Percentiles rank a stretch among this genome's conserved stretches.
phyloP scores from a whole-genome alignment of 2,329 filamentous ascomycete genomes.

The Cladophialophora chaetospira region DNA sequence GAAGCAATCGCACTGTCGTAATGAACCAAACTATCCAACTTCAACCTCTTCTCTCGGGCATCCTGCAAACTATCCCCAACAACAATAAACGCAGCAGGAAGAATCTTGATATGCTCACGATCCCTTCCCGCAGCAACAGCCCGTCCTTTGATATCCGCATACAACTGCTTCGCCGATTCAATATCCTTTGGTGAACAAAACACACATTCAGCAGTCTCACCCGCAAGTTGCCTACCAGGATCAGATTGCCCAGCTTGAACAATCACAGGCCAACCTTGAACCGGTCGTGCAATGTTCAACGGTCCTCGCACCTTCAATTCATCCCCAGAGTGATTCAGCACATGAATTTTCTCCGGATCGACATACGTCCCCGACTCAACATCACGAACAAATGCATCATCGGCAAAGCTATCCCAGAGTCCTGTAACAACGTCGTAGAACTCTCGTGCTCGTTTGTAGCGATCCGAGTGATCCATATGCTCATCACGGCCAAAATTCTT shows the following conservation, averaged over 20 bases:
- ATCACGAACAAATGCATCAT: conserved; percentile 57
- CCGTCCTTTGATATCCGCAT: conserved; percentile 55
- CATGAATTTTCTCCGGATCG: conserved; percentile 56
- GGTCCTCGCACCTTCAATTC: conserved; percentile 52
- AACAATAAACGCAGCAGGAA: conserved; percentile 55
- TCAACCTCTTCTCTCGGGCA: conserved; percentile 51
- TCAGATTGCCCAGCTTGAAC: conserved; percentile 58
- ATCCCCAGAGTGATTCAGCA: conserved; percentile 54
- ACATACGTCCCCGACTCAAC: conserved; percentile 52
- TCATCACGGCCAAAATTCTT: conserved; percentile 57
- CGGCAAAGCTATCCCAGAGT: conserved; percentile 58
- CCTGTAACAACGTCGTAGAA: conserved; percentile 58
- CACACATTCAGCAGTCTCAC: conserved; percentile 56
- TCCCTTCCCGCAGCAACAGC: conserved; percentile 50
- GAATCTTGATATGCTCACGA: conserved; percentile 52
- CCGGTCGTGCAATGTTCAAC: conserved; percentile 55
- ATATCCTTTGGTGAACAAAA: conserved; percentile 55
- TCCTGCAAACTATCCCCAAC: conserved; percentile 54
- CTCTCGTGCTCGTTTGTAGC: conserved; percentile 55
- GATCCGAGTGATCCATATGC: conserved; percentile 52
- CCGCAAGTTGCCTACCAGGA: conserved; percentile 54
- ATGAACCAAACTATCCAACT: conserved; percentile 56
- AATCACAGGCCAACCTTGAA: conserved; percentile 60
- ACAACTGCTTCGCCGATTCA: conserved; percentile 50
- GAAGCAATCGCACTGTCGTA: conserved; percentile 59